Conservation (phyloP, 257 asterid genomes). For the Solanum raphanifolium region DNA sequence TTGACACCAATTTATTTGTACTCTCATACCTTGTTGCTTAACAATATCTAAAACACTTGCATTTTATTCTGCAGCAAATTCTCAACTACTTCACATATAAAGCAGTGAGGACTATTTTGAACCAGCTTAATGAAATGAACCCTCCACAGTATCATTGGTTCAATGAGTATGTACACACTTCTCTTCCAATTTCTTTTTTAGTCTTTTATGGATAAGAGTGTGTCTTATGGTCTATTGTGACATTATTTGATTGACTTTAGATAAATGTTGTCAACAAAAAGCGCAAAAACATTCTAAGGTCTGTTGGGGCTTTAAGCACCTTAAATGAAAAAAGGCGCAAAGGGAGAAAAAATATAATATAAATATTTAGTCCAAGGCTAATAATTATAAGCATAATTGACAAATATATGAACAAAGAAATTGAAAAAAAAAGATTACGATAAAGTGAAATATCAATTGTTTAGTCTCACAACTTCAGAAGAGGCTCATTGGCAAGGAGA, state of each 20-base stretch:
- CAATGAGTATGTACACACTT: constrained; percentile 45
- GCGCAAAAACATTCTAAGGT: neutral
- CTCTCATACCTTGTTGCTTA: neutral
- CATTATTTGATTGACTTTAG: neutral
- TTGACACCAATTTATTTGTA: neutral
- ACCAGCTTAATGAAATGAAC: constrained; percentile 88
- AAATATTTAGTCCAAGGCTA: neutral
- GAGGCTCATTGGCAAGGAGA: neutral
- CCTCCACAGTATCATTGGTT: constrained; percentile 85
- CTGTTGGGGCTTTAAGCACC: neutral
- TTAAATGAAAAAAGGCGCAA: neutral
- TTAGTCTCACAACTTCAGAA: neutral
- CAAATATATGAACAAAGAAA: neutral
- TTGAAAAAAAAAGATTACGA: neutral
- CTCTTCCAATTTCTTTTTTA: neutral
- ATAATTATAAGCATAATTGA: too few relatives aligned
- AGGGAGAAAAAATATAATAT: neutral
- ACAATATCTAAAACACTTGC: neutral
- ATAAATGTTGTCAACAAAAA: neutral
- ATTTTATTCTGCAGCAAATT: constrained; percentile 43
- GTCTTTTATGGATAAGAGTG: neutral
- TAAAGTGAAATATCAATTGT: neutral
- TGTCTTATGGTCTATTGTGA: neutral
- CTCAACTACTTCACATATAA: constrained; percentile 80
- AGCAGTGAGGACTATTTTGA: constrained; percentile 84